Conservation (phyloP, 192 early-diverging fungal species). For the Dimargaris verticillata region DNA sequence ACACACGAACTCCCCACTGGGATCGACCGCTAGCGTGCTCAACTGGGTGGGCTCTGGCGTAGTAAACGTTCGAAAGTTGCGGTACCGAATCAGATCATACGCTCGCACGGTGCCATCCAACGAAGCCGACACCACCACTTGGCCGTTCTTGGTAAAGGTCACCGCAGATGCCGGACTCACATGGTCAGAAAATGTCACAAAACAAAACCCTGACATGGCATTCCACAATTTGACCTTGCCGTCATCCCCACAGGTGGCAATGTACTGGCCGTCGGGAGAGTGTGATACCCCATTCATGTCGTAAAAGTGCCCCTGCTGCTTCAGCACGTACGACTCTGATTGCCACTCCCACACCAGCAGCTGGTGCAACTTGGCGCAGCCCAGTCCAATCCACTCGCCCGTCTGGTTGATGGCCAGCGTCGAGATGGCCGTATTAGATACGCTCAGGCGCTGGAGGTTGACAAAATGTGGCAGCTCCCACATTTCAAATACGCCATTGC, state of each 20-base stretch:
- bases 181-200: constrained; percentile 94
- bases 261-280: constrained; percentile 80
- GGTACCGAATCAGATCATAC: constrained; percentile 89
- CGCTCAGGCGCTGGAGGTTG: constrained; percentile 88
- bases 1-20: constrained; percentile 90
- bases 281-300: constrained; percentile 83
- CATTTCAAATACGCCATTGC: constrained; percentile 89
- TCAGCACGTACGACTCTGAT: constrained; percentile 95
- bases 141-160: constrained; percentile 80
- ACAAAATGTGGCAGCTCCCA: constrained; percentile 94
- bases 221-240: constrained; percentile 99
- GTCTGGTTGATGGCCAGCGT: constrained; percentile 73
- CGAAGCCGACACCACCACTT: constrained; percentile 80
- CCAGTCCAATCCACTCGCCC: constrained; percentile 97
- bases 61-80: constrained; percentile 96
- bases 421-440: constrained; percentile 84
- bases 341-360: constrained; percentile 99
- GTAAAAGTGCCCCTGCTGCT: constrained; percentile 96
- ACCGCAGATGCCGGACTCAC: constrained; percentile 58
- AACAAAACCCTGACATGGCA: constrained; percentile 86
- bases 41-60: constrained; percentile 93
- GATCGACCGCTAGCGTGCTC: constrained; percentile 79
- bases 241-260: constrained; percentile 93
- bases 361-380: constrained; percentile 79
- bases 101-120: constrained; percentile 98